Base-by-base conservation (phyloP, 257 asterid genomes). In the Plantago ovata region DNA sequence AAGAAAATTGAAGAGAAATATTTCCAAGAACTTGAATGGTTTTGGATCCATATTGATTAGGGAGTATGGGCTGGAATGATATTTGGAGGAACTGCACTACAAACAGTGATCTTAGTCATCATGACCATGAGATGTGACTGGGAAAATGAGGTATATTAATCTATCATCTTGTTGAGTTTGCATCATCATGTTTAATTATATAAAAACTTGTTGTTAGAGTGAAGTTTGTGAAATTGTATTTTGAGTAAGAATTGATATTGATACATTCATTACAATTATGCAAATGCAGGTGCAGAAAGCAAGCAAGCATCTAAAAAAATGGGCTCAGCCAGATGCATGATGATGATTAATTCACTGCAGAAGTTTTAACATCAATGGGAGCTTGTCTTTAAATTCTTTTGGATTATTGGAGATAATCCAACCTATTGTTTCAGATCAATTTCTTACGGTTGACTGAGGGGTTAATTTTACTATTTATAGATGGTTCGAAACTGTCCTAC, bases 31-130 rank as follows among this genome's bases (percentile, higher is more conserved):
- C 49, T 20, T 22, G 7, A 47, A 32, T 10, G 36, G 10, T 41
- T 40, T 38, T 58, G 6, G 39, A 56, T 6, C n/a, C n/a, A 14
- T 24, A 2, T 2, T 72, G 15, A 49, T 10, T 61, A 72, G 77
- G 77, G 77, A 33, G 52, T 72, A 0, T 72, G 77, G 77, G 72
- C 55, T 10, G 94, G 96, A 23, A 87, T 84, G 94, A 75, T 87
- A 4, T 77, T 86, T 53, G 89, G 96, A 7, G 96, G 94, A 53
- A 80, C 92, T 2, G 84, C 81, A 2, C 54, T 87, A 21, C 96
- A 84, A 46, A 87, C 94, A 3, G 10, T 73, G 43, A 70, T 84
- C 13, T 69, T 87, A 43, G 66, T 61, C 42, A 53, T 76, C 13
- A 87, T 84, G 39, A 67, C 77, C 28, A 46, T 65, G 3, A 70